phyloP scores from a whole-genome alignment of 2,329 filamentous ascomycete species.

The Penicillium sp. region DNA sequence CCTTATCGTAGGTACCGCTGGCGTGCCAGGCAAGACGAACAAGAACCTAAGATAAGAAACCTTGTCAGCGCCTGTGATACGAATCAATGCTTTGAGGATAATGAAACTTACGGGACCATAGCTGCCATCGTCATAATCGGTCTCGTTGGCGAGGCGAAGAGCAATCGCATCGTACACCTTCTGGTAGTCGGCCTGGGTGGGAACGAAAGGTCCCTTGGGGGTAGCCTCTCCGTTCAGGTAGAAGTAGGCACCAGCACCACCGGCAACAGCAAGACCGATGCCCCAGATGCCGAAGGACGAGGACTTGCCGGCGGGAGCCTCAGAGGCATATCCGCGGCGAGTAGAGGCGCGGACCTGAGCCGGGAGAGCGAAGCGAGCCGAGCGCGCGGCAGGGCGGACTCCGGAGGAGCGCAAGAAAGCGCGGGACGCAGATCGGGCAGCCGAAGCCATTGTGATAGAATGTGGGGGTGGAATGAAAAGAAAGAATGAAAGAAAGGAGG shows the following conservation, averaged over 20 bases:
- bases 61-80: neutral
- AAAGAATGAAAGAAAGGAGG: conserved; percentile 7
- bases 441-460: conserved; percentile 37
- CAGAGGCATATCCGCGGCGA: conserved; percentile 78
- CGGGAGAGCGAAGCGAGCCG: conserved; percentile 57
- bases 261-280: conserved; percentile 58
- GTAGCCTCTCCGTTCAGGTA: conserved; percentile 55
- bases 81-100: no score
- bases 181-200: conserved; percentile 87
- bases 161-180: conserved; percentile 91
- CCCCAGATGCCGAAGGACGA: conserved; percentile 58
- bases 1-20: conserved; percentile 87
- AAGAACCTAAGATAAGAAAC: conserved; percentile 54
- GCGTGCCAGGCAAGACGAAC: conserved; percentile 92
- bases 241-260: conserved; percentile 67
- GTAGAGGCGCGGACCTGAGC: conserved; percentile 73
- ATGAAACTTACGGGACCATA: conserved; percentile 70
- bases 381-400: conserved; percentile 49
- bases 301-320: conserved; percentile 55
- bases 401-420: conserved; percentile 44
- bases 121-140: conserved; percentile 94
- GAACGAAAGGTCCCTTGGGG: conserved; percentile 62
- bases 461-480: conserved; percentile 4
- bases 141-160: conserved; percentile 75
- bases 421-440: conserved; percentile 44